Percentiles rank a stretch among this genome's conserved stretches.
Evolutionary conservation across 108 stramenopile genomes (phyloP).

Genomic region (Cyclotella cryptica): DNA sequence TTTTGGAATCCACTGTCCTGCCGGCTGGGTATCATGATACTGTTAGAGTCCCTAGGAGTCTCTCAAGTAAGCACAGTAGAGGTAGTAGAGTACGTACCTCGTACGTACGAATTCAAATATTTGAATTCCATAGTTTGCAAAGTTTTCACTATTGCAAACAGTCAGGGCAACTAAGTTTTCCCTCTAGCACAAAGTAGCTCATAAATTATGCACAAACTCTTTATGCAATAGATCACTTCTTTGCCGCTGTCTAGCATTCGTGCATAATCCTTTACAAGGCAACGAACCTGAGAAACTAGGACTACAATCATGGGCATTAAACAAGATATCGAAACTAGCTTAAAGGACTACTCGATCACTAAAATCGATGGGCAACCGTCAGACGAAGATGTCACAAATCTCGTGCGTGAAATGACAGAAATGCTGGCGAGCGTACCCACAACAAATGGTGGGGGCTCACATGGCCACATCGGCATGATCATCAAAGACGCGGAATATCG

Average conservation of each 20-base stretch:
- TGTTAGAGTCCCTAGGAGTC: too few relatives aligned
- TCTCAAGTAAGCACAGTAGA: too few relatives aligned
- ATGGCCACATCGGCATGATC: constrained; percentile 21
- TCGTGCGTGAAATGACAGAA: constrained; percentile 1
- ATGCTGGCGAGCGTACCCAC: constrained; percentile 4
- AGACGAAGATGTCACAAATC: constrained; percentile 10
- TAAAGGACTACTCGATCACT: not conserved
- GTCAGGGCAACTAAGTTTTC: too few relatives aligned
- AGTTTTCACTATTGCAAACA: too few relatives aligned
- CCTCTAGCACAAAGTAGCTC: constrained; percentile 11
- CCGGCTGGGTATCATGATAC: too few relatives aligned
- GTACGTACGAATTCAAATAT: too few relatives aligned
- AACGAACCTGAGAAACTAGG: too few relatives aligned
- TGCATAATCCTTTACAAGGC: not conserved
- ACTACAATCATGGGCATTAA: not conserved
- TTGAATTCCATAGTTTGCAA: too few relatives aligned
- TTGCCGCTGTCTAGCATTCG: constrained; percentile 16
- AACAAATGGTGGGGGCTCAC: not conserved
- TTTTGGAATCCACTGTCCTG: too few relatives aligned
- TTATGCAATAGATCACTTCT: constrained; percentile 8
- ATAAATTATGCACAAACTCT: constrained; percentile 11
- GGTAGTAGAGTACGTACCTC: too few relatives aligned
- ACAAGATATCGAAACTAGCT: constrained; percentile 8
- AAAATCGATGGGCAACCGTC: constrained; percentile 25
- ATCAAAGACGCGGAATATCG: constrained; percentile 17